Conservation (phyloP, 192 early-diverging fungal genomes). For the Dissophora ornata region DNA sequence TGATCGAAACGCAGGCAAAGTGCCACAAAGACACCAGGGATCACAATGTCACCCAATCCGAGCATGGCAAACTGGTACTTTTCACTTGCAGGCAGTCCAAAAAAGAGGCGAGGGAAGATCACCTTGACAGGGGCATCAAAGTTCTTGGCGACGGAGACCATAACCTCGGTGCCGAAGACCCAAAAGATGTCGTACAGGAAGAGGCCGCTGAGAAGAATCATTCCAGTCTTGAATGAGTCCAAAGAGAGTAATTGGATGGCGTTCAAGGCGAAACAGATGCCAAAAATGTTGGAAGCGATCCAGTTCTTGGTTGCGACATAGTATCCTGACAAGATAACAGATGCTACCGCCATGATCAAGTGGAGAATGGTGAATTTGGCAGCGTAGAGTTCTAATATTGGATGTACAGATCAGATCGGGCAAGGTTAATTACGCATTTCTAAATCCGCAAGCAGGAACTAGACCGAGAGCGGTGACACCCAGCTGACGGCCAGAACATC, state of each 20-base stretch:
- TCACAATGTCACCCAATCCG: conserved; percentile 96
- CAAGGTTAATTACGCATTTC: background rate
- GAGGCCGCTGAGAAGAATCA: conserved; percentile 88
- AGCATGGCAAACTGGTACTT: conserved; percentile 86
- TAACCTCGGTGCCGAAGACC: conserved; percentile 99
- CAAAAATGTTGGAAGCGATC: conserved; percentile 90
- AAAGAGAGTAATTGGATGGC: conserved; percentile 87
- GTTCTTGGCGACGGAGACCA: conserved; percentile 96
- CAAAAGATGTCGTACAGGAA: conserved; percentile 99
- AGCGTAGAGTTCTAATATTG: conserved; percentile 60
- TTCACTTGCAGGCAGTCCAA: conserved; percentile 60
- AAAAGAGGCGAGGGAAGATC: conserved; percentile 82
- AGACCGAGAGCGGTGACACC: background rate
- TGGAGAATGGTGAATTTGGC: conserved; percentile 76
- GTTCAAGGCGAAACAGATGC: conserved; percentile 86
- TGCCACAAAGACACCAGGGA: conserved; percentile 95
- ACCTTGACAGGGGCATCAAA: conserved; percentile 99
- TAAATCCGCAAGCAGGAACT: too few relatives aligned
- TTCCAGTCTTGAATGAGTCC: conserved; percentile 97
- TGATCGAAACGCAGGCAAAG: conserved; percentile 92
- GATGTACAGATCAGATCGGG: background rate
- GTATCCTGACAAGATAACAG: conserved; percentile 71
- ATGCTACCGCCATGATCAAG: conserved; percentile 64
- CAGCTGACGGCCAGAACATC: background rate
- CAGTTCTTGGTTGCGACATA: conserved; percentile 93